Conservation (phyloP, 371 early-diverging fungal genomes). For the Mucor lusitanicus region DNA sequence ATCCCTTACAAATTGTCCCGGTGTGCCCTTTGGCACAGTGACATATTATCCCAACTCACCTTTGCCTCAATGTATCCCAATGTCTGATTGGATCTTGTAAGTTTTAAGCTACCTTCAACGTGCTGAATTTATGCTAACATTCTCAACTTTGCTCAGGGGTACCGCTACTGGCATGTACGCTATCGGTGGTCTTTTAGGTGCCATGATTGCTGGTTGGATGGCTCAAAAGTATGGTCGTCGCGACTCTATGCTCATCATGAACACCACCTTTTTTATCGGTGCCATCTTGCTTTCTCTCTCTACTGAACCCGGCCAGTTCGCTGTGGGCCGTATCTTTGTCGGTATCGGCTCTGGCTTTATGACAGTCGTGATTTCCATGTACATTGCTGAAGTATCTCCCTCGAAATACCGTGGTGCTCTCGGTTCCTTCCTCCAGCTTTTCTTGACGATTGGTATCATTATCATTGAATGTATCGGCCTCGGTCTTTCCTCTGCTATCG, state of each 20-base stretch:
- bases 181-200: conserved; percentile 78
- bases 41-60: conserved; percentile 41
- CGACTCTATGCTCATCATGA: conserved; percentile 65
- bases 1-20: conserved; percentile 39
- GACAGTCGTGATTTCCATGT: conserved; percentile 78
- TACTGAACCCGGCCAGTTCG: conserved; percentile 64
- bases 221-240: conserved; percentile 69
- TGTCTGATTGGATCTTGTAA: conserved; percentile 54
- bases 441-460: conserved; percentile 79
- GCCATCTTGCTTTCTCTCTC: conserved; percentile 64
- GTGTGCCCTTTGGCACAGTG: conserved; percentile 34
- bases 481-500: conserved; percentile 57
- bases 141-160: conserved; percentile 47
- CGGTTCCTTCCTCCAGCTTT: conserved; percentile 75
- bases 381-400: conserved; percentile 83
- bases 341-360: conserved; percentile 86
- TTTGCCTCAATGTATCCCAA: conserved; percentile 48
- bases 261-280: conserved; percentile 66
- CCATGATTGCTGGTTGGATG: conserved; percentile 59
- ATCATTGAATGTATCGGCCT: conserved; percentile 64
- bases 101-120: background rate
- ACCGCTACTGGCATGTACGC: conserved; percentile 70
- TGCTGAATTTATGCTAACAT: background rate
- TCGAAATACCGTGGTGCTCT: conserved; percentile 72
- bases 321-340: conserved; percentile 78